Evolutionary conservation across 2,329 filamentous ascomycete species (phyloP).

Genomic region (Xylariomycetidae sp.): DNA sequence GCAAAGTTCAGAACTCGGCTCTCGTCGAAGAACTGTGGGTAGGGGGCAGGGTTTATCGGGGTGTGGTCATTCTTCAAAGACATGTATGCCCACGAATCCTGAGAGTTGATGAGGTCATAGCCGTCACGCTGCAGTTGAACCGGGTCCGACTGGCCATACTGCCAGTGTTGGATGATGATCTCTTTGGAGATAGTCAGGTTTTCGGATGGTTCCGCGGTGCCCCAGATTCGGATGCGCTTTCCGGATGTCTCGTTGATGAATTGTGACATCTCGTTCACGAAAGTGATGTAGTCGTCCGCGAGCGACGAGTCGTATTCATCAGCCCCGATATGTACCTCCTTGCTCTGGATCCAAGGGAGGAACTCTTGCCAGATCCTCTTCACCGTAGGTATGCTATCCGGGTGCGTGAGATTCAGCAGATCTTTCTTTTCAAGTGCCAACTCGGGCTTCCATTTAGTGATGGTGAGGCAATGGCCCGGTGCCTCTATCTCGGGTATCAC

Average conservation of each 20-base stretch:
- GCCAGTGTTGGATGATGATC: constrained; percentile 42
- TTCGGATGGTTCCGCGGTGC: constrained; percentile 39
- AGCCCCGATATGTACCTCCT: constrained; percentile 50
- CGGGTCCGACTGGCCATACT: constrained; percentile 43
- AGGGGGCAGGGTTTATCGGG: constrained; percentile 39
- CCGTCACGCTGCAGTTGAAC: constrained; percentile 30
- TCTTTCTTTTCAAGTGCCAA: constrained; percentile 41
- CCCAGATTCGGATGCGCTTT: constrained; percentile 50
- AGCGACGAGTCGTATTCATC: constrained; percentile 46
- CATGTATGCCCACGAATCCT: constrained; percentile 52
- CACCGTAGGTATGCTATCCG: constrained; percentile 47
- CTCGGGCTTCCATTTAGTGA: constrained; percentile 53
- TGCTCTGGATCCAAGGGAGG: constrained; percentile 50
- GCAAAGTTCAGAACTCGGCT: constrained; percentile 41
- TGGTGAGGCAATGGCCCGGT: constrained; percentile 46
- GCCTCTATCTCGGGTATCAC: constrained; percentile 52
- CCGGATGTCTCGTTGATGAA: constrained; percentile 33
- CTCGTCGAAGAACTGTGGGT: constrained; percentile 42
- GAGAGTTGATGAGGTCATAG: constrained; percentile 39
- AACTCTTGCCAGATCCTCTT: constrained; percentile 49
- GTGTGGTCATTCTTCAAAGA: constrained; percentile 48
- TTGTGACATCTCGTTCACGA: constrained; percentile 45
- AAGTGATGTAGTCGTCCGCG: constrained; percentile 44
- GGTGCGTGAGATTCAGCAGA: constrained; percentile 47
- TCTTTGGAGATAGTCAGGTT: constrained; percentile 33